A percentile compares a stretch with the other conserved stretches of the same genome.
Conservation (phyloP, 2,329 filamentous ascomycete genomes). For the Arthrobotrys iridis region DNA sequence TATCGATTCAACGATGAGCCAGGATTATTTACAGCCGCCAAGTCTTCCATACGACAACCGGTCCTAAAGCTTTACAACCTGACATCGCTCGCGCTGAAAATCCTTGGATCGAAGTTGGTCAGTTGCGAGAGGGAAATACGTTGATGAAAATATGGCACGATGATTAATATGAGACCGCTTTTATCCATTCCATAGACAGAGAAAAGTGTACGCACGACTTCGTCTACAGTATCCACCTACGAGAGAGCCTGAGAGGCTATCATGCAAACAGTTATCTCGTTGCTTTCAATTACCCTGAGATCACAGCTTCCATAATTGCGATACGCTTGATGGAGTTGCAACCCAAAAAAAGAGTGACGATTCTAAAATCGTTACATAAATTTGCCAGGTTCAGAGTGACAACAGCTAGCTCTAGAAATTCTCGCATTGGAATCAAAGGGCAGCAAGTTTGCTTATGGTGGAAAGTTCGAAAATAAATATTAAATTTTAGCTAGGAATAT, state of each 20-base stretch:
- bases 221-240: background rate
- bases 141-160: background rate
- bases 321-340: no score
- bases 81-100: background rate
- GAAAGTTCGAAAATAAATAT: no score
- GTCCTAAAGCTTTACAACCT: background rate
- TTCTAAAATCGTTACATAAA: no score
- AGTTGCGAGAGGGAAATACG: background rate
- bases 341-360: no score
- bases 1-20: background rate
- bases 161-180: background rate
- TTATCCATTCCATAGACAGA: background rate
- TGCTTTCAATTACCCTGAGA: background rate
- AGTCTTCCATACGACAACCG: background rate
- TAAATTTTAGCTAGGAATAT: no score
- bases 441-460: no score
- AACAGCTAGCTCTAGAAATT: no score
- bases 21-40: background rate
- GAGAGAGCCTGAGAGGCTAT: background rate
- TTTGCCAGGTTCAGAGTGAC: no score
- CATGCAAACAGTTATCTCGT: background rate
- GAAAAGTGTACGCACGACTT: background rate
- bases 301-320: no score
- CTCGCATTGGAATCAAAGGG: no score
- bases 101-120: background rate